Conservation (phyloP, 306 rosid species). For the Canavalia gladiata region DNA sequence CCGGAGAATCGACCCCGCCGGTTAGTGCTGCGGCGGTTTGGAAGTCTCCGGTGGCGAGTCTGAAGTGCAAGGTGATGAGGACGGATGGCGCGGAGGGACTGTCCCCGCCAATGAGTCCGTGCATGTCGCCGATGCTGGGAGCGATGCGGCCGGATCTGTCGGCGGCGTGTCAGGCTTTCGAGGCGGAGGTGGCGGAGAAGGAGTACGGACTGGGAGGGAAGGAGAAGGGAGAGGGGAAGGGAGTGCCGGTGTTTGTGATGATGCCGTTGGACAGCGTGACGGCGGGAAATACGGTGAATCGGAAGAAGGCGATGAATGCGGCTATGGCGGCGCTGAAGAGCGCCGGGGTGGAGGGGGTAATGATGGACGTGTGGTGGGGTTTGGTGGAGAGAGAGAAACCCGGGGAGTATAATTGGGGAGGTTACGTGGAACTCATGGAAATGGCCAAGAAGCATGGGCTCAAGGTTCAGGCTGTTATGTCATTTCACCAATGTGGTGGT, state of each 20-base stretch:
- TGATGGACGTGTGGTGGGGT: conserved; percentile 99
- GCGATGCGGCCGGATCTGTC: conserved; percentile 72
- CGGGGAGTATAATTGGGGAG: conserved; percentile 89
- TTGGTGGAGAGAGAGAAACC: conserved; percentile 87
- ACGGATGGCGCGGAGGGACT: conserved; percentile 46
- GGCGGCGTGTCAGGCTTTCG: conserved; percentile 74
- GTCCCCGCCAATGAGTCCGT: conserved; percentile 65
- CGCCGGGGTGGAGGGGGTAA: conserved; percentile 92
- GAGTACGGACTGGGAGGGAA: conserved; percentile 47
- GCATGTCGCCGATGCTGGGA: conserved; percentile 57
- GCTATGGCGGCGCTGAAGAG: conserved; percentile 89
- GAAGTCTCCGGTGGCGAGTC: conserved; percentile 56
- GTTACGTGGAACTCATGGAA: conserved; percentile 78
- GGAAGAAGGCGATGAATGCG: conserved; percentile 88
- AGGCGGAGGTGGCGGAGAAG: conserved; percentile 44
- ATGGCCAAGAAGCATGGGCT: conserved; percentile 94
- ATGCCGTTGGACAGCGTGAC: conserved; percentile 97
- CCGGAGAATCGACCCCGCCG: conserved; percentile 52
- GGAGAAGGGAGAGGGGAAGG: conserved; percentile 40
- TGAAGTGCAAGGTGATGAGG: conserved; percentile 49
- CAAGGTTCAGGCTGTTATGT: conserved; percentile 98
- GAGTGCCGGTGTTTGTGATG: conserved; percentile 97
- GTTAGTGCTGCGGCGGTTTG: conserved; percentile 57
- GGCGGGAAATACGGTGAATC: conserved; percentile 74
- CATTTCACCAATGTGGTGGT: conserved; percentile 96